Base-by-base conservation (phyloP, 2,329 filamentous ascomycete genomes). In the Canariomyces notabilis region DNA sequence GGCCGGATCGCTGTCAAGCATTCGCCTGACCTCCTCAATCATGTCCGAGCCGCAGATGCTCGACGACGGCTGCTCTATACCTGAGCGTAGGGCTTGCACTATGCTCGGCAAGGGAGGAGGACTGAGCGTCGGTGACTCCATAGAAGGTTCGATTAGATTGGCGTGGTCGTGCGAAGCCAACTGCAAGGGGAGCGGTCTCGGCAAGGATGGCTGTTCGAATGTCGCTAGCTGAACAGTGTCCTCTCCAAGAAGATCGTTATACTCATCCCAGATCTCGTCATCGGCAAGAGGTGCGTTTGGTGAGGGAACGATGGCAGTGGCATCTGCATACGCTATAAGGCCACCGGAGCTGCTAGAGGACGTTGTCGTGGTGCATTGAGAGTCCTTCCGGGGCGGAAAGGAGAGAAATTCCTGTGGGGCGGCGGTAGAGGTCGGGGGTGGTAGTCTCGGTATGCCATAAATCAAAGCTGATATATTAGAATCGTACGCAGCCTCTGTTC, bases 261-360 rank as follows among this genome's bases (percentile, higher is more conserved):
- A 96, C 65, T 95, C 91, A 42, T 90, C 83, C 91, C 91, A 97
- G 2, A 95, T 77, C 61, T 96, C 91, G 57, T 96, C 91, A 54
- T 94, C 87, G 1, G 71, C 80, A 4, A 83, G 74, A 0, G 80
- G 82, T 4, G 81, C 79, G 36, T 72, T 73, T 1, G 79, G 72
- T 3, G 72, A 68, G 0, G 85, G 85, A 18, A 86, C 71, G 2
- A 88, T 67, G 6, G 86, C 83, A 14, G 82, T 86, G 3, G 82
- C 79, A 5, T 77, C 76, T 11, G 75, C 73, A 52, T 76, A 81
- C 45, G 77, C 80, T 41, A 75, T 69, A 12, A 76, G 65, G 0
- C 79, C 80, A 2, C 85, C 88, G 57, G 55, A 57, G 46, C 79
- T 87, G 59, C 80, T 87, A 1, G 86, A 84, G 4, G 79, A 81